Evolutionary conservation across 768 basidiomycete species (phyloP), one percentile per base, ranked within the genome.

Genomic region (Suillus bovinus): DNA sequence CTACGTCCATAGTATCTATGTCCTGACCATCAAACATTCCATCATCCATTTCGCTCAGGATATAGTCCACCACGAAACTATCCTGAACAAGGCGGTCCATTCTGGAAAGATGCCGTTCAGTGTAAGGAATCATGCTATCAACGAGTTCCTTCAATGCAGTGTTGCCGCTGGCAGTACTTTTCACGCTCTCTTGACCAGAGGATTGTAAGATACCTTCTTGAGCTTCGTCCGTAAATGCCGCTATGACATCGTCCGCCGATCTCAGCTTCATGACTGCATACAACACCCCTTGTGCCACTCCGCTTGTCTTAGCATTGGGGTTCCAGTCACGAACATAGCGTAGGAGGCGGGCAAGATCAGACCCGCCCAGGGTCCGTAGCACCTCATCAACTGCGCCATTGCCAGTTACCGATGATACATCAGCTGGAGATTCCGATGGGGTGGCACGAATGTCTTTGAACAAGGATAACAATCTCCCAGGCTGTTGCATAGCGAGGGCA

Each of bases 271-370:
- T 74, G 56, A 98, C 77, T 5, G 94, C 88, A 70, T 91, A 85
- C 61, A 99, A 76, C 46, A 98, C 81, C 36, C 79, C 80, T 77
- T 99, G 97, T 8, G 96, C 96, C 49, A 97, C 83, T 20, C 78
- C 80, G 64, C 91, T 90, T 24, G 92, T 94, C 70, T 88, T 88
- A n/a, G 91, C 91, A 64, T 88, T 89, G n/a, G 95, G 87, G 74
- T 99, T 99, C 97, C 97, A 99, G 67, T 90, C 88, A 52, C 92
- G 83, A 49, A 94, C 82, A 74, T 92, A 95, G 20, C 84, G 84
- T 59, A 98, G 79, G 39, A 99, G 82, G 61, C 87, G 87, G 7
- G 87, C 88, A 31, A 99, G 84, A 66, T 98, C 95, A 16, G 86
- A 73, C 5, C 84, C 80, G 0, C 83, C 76, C 14, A 99, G 82